phyloP scores from a whole-genome alignment of 1,284 basidiomycete genomes.

The Rhodotorula sp. region DNA sequence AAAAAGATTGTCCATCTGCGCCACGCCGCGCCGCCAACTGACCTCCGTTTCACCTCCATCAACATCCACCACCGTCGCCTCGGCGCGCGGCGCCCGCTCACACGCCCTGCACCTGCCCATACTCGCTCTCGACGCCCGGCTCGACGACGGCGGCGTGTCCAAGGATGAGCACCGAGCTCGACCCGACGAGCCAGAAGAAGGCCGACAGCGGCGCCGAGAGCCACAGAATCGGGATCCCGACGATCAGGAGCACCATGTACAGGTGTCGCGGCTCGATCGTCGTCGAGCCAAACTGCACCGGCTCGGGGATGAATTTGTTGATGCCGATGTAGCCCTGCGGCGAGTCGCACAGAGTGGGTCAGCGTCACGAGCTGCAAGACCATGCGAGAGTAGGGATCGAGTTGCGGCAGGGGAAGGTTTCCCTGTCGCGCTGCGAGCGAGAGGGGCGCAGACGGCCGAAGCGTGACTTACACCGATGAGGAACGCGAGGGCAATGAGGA shows the following conservation, averaged over 20 bases:
- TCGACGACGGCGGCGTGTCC: constrained; percentile 79
- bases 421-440: not conserved
- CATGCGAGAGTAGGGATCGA: not conserved
- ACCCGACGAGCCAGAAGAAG: constrained; percentile 52
- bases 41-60: too few species aligned
- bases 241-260: constrained; percentile 40
- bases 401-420: too few species aligned
- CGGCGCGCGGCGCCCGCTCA: not conserved
- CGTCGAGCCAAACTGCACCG: constrained; percentile 73
- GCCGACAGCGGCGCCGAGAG: constrained; percentile 35
- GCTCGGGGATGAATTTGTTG: constrained; percentile 75
- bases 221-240: constrained; percentile 48
- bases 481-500: constrained; percentile 82
- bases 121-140: constrained; percentile 86
- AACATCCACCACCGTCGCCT: too few species aligned
- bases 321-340: constrained; percentile 75
- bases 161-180: constrained; percentile 57
- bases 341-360: too few species aligned
- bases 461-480: constrained; percentile 63
- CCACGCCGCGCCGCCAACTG: too few species aligned
- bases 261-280: constrained; percentile 71
- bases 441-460: not conserved
- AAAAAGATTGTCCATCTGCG: too few species aligned
- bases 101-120: constrained; percentile 64
- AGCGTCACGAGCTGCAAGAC: not conserved